phyloP scores from a whole-genome alignment of 345 rosid species.

The Lenwebbia sp. region DNA sequence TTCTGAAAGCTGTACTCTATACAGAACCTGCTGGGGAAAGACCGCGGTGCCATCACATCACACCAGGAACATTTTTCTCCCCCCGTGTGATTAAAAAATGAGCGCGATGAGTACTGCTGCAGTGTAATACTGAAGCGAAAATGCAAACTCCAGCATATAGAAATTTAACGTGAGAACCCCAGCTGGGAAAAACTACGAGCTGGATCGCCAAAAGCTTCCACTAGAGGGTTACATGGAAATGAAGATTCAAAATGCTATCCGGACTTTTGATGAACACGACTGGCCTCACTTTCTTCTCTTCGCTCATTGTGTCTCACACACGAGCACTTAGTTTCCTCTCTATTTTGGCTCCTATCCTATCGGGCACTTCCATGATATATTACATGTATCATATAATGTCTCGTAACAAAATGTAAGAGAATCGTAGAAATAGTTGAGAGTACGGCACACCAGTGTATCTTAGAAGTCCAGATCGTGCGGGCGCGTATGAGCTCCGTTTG shows the following conservation, averaged over 20 bases:
- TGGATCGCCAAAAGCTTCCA: neutral
- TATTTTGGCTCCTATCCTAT: neutral
- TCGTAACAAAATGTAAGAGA: neutral
- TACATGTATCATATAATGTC: neutral
- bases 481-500: too few species aligned
- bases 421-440: too few species aligned
- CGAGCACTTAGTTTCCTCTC: neutral
- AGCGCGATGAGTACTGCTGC: neutral
- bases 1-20: neutral
- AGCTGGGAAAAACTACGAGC: neutral
- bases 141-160: neutral
- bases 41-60: neutral
- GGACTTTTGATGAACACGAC: neutral
- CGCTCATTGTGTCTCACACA: neutral
- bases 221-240: neutral
- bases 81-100: neutral
- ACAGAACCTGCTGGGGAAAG: neutral
- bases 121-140: neutral
- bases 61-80: neutral
- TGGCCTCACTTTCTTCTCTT: neutral
- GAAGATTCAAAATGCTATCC: neutral
- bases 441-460: too few species aligned
- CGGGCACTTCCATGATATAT: neutral
- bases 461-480: too few species aligned
- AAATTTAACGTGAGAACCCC: neutral